phyloP scores from a whole-genome alignment of 495 filamentous ascomycete genomes.

The Talaromyces trachyspermus region DNA sequence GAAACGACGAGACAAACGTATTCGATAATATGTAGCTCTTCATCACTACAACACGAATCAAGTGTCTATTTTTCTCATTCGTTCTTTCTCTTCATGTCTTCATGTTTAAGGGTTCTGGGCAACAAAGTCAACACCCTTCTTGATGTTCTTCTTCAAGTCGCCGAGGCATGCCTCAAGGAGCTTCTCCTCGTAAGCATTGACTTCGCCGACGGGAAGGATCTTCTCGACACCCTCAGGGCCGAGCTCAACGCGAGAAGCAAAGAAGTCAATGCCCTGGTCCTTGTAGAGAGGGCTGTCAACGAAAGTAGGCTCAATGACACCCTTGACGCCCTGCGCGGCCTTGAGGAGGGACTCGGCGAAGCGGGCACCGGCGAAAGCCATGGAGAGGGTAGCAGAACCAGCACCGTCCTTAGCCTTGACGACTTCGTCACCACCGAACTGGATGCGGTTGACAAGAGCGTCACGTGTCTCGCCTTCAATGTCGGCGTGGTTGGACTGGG shows the following conservation, averaged over 20 bases:
- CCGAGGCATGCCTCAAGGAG: constrained; percentile 73
- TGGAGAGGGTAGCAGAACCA: constrained; percentile 95
- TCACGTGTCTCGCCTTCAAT: constrained; percentile 67
- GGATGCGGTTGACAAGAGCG: constrained; percentile 84
- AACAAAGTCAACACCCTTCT: constrained; percentile 63
- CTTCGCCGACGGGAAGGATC: constrained; percentile 74
- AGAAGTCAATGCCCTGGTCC: constrained; percentile 93
- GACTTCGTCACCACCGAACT: constrained; percentile 99
- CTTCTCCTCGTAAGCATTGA: constrained; percentile 80
- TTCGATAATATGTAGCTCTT: no score
- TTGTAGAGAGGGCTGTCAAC: constrained; percentile 96
- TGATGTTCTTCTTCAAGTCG: constrained; percentile 87
- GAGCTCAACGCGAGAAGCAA: constrained; percentile 87
- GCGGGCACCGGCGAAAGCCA: constrained; percentile 97
- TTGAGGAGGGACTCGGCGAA: constrained; percentile 93
- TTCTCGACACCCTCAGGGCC: constrained; percentile 94
- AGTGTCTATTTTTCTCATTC: no score
- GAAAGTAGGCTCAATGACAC: constrained; percentile 91
- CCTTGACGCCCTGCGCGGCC: constrained; percentile 88
- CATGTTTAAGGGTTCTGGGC: constrained; percentile 61
- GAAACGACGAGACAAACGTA: no score
- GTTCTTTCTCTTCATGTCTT: no score
- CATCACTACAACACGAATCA: not conserved
- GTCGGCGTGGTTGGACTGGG: constrained; percentile 80
- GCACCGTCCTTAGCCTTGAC: constrained; percentile 98